Percentiles rank a stretch among this genome's conserved stretches.
These are phyloP conservation scores for Leucoagaricus sp. DNA, from an alignment of 1,284 basidiomycete genomes.

Conservation along the genomic window DNA sequence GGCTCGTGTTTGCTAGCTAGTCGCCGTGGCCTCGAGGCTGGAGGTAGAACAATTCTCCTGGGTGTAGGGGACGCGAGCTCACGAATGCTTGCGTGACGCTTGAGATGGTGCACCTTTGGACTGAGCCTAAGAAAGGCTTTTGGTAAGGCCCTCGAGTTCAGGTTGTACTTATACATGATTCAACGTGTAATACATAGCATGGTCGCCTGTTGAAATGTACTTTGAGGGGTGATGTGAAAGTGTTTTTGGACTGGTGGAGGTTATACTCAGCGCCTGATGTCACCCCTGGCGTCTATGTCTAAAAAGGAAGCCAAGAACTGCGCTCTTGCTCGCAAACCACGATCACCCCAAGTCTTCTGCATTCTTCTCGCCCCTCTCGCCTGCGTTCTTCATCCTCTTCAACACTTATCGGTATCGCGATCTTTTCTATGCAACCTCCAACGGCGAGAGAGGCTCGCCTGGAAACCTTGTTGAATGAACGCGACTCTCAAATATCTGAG, in stretches of 20 bases:
- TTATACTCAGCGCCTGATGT: slow-evolving; percentile 3
- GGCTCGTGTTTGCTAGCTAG: too few relatives aligned
- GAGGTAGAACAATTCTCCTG: too few relatives aligned
- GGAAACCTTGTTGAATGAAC: slow-evolving; percentile 68
- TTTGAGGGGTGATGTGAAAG: background rate
- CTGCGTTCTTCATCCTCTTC: slow-evolving; percentile 6
- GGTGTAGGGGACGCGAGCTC: too few relatives aligned
- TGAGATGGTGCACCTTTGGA: too few relatives aligned
- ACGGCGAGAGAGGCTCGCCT: slow-evolving; percentile 75
- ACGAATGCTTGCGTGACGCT: too few relatives aligned
- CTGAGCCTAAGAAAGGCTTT: too few relatives aligned
- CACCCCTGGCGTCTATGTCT: slow-evolving; percentile 7
- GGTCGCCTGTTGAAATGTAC: too few relatives aligned
- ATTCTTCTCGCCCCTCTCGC: background rate
- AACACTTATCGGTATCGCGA: slow-evolving; percentile 16
- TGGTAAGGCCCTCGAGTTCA: too few relatives aligned
- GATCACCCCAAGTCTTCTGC: slow-evolving; percentile 7
- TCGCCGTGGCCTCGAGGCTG: too few relatives aligned
- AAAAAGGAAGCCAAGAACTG: slow-evolving; percentile 12
- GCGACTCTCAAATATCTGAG: slow-evolving; percentile 68
- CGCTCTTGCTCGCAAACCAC: slow-evolving; percentile 13
- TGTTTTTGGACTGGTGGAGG: background rate
- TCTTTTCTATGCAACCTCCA: slow-evolving; percentile 60
- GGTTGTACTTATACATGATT: too few relatives aligned
- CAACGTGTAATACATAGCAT: too few relatives aligned